Evolutionary conservation across 352 stramenopile species (phyloP).

Genomic region (Phytophthora boehmeriae): DNA sequence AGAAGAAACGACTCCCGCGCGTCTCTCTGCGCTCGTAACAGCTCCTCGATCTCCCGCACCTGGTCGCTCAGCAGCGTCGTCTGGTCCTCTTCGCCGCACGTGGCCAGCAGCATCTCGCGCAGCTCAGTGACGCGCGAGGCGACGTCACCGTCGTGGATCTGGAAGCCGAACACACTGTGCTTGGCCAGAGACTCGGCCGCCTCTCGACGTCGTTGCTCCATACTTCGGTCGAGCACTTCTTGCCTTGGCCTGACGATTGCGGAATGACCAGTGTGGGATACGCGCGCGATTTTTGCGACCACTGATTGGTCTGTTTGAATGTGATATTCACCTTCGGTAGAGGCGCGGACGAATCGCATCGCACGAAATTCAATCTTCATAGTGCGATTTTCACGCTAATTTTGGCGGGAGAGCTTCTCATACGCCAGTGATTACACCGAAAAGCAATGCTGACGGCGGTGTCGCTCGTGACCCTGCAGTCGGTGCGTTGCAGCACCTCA

Average conservation of each 20-base stretch:
- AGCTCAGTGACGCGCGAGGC: conserved; percentile 48
- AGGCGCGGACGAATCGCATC: too few relatives aligned
- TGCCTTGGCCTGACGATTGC: conserved; percentile 6
- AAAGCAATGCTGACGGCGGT: neutral
- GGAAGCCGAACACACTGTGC: conserved; percentile 75
- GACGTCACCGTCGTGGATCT: conserved; percentile 52
- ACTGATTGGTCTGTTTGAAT: too few relatives aligned
- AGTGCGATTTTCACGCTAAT: too few relatives aligned
- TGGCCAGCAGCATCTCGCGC: conserved; percentile 51
- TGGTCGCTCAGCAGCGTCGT: conserved; percentile 53
- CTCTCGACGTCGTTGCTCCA: conserved; percentile 34
- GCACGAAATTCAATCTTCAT: too few relatives aligned
- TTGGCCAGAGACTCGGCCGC: conserved; percentile 22
- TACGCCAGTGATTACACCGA: too few relatives aligned
- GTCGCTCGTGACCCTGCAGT: neutral
- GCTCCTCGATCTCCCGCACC: conserved; percentile 58
- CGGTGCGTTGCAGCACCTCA: neutral
- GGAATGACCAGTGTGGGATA: conserved; percentile 7
- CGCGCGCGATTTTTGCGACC: too few relatives aligned
- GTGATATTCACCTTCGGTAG: too few relatives aligned
- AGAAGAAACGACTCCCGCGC: conserved; percentile 55
- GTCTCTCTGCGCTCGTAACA: conserved; percentile 39
- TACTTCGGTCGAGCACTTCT: conserved; percentile 1
- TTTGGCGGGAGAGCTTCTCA: too few relatives aligned
- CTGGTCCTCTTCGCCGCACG: conserved; percentile 51